A percentile compares a stretch with the other conserved stretches of the same genome.
These are phyloP conservation scores for Cladosporium halotolerans DNA, from an alignment of 2,329 filamentous ascomycete genomes.

Conservation along the genomic window DNA sequence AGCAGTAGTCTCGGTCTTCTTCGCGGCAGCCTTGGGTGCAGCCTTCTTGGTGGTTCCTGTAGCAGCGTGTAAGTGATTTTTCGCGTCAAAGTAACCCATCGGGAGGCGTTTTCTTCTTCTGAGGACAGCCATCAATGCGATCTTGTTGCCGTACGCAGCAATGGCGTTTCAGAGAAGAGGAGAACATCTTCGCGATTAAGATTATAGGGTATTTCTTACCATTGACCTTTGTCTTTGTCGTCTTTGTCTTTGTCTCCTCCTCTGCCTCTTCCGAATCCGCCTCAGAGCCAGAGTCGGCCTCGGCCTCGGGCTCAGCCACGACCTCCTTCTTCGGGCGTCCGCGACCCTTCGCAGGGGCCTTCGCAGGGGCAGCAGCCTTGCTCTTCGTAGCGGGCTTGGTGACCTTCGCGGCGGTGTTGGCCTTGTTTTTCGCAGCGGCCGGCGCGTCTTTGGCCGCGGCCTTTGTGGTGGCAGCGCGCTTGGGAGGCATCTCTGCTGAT, in stretches of 20 bases:
- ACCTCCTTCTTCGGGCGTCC: constrained; percentile 13
- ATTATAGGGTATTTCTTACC: neutral
- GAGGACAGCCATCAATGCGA: no score
- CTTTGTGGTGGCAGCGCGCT: constrained; percentile 11
- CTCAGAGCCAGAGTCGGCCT: constrained; percentile 4
- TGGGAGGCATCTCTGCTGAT: constrained; percentile 2
- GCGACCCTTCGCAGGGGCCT: constrained; percentile 11
- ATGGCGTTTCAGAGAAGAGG: neutral
- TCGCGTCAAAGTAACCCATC: constrained; percentile 14
- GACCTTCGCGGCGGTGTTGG: constrained; percentile 21
- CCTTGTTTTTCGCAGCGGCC: constrained; percentile 17
- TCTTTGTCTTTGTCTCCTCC: constrained; percentile 6
- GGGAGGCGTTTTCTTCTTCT: neutral
- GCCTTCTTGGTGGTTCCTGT: constrained; percentile 20
- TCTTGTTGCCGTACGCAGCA: no score
- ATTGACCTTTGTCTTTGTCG: constrained; percentile 9
- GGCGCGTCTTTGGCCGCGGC: constrained; percentile 11
- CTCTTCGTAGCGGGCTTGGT: constrained; percentile 19
- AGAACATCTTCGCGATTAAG: neutral
- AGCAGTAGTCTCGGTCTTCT: constrained; percentile 7
- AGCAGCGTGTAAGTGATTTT: constrained; percentile 18
- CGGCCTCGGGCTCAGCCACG: neutral
- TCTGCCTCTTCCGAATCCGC: constrained; percentile 4
- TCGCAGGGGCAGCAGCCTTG: constrained; percentile 22
- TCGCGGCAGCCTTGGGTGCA: constrained; percentile 16